phyloP scores from a whole-genome alignment of 345 rosid species.

The Psidium friedrichsthalianum region DNA sequence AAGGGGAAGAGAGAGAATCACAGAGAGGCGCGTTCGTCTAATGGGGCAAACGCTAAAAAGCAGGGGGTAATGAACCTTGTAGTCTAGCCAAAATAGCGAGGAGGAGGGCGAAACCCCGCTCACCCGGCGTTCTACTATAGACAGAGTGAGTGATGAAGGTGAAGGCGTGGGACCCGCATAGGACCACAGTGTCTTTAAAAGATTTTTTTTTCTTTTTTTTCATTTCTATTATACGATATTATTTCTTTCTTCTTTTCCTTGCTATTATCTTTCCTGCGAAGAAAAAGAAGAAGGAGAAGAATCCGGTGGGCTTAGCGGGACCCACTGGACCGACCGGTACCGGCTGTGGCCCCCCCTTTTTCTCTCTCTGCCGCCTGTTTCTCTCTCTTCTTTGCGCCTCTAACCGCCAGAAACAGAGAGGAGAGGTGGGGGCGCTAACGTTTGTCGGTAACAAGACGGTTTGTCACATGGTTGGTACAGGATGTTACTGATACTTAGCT shows the following conservation, averaged over 20 bases:
- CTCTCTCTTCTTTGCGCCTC: too few relatives aligned
- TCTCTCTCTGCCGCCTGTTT: background rate
- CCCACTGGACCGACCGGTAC: background rate
- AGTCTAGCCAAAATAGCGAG: background rate
- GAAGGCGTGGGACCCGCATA: background rate
- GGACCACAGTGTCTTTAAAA: background rate
- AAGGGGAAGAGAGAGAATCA: background rate
- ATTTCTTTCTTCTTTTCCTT: too few relatives aligned
- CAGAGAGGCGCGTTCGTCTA: background rate
- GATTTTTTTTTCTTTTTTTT: background rate
- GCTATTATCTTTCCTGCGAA: background rate
- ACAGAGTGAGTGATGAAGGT: background rate
- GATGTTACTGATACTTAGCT: background rate
- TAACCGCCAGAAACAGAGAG: too few relatives aligned
- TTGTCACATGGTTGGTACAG: too few relatives aligned
- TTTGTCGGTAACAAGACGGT: too few relatives aligned
- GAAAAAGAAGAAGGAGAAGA: background rate
- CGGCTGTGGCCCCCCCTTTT: background rate
- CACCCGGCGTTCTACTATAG: background rate
- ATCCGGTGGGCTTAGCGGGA: background rate
- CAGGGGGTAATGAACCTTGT: background rate
- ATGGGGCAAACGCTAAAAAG: background rate
- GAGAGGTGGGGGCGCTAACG: too few relatives aligned
- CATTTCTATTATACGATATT: background rate
- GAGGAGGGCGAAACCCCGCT: rapidly evolving